A percentile compares a stretch with the other conserved stretches of the same genome.
phyloP scores from a whole-genome alignment of 1,284 basidiomycete genomes.

The Tilletia setariae region DNA sequence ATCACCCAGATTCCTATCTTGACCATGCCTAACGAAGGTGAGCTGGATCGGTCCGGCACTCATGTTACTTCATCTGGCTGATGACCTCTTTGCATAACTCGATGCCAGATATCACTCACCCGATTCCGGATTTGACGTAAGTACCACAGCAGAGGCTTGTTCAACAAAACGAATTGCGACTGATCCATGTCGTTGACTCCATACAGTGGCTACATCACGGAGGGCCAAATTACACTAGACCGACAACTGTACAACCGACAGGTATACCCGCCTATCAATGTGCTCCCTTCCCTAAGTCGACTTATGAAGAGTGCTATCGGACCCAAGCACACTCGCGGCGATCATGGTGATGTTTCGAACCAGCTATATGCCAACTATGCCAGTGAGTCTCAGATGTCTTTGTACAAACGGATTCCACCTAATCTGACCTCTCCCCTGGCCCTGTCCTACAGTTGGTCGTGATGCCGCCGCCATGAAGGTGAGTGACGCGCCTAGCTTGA shows the following conservation, averaged over 20 bases:
- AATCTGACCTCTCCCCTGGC: constrained; percentile 82
- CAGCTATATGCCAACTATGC: constrained; percentile 54
- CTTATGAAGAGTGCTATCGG: constrained; percentile 99
- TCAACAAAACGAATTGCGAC: too few relatives aligned
- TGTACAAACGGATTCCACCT: not conserved
- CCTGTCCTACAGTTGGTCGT: constrained; percentile 66
- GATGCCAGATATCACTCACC: constrained; percentile 82
- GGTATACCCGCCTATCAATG: constrained; percentile 99
- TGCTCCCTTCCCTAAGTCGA: constrained; percentile 94
- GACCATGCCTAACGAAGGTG: constrained; percentile 96
- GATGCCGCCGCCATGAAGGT: constrained; percentile 96
- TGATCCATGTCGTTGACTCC: not conserved
- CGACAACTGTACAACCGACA: constrained; percentile 82
- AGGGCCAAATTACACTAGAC: constrained; percentile 99
- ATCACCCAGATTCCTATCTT: constrained; percentile 99
- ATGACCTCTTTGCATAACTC: constrained; percentile 23
- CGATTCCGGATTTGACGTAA: constrained; percentile 88
- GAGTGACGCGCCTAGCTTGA: not conserved
- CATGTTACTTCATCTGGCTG: constrained; percentile 9
- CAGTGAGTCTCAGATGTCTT: constrained; percentile 18
- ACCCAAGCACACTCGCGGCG: constrained; percentile 92
- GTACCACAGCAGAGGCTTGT: not conserved
- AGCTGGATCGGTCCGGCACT: constrained; percentile 21
- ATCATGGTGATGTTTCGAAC: constrained; percentile 92
- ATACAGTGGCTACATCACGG: constrained; percentile 80